A percentile compares a stretch with the other conserved stretches of the same genome.
phyloP scores from a whole-genome alignment of 1,284 basidiomycete species.

The Marasmius sp. region DNA sequence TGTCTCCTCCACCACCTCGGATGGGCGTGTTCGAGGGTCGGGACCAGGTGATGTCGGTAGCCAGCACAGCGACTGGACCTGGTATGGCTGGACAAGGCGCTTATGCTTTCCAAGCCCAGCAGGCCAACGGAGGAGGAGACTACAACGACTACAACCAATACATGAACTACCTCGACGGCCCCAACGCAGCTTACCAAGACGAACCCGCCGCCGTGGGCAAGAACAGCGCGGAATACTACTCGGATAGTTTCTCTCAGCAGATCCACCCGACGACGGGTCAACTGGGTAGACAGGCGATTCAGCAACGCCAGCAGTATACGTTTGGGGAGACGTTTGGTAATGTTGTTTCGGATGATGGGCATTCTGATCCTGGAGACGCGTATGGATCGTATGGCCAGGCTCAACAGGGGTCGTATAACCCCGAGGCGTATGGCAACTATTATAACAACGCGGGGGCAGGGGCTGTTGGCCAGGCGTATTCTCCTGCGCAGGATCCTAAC shows the following conservation, averaged over 20 bases:
- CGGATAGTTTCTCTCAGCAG: background rate
- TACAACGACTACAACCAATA: background rate
- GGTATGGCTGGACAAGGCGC: slow-evolving; percentile 8
- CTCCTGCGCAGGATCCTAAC: background rate
- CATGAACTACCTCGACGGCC: background rate
- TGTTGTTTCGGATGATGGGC: background rate
- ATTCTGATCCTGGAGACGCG: background rate
- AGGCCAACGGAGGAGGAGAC: background rate
- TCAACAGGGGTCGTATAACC: background rate
- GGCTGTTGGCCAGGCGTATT: background rate
- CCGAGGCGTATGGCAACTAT: slow-evolving; percentile 6
- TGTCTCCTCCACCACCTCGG: background rate
- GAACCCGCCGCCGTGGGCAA: slow-evolving; percentile 3
- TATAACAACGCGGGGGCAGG: too few relatives aligned
- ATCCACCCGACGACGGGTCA: background rate
- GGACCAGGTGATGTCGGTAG: background rate
- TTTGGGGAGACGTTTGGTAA: background rate
- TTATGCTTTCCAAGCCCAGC: background rate
- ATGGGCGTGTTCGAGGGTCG: slow-evolving; percentile 1
- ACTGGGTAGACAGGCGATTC: background rate
- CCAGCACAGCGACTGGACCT: background rate
- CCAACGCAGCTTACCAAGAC: slow-evolving; percentile 1
- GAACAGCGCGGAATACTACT: background rate
- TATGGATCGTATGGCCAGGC: background rate
- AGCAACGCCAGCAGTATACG: slow-evolving; percentile 1